A percentile compares a stretch with the other conserved stretches of the same genome.
Evolutionary conservation across 2,329 filamentous ascomycete species (phyloP).

Genomic region (Alternaria atra): DNA sequence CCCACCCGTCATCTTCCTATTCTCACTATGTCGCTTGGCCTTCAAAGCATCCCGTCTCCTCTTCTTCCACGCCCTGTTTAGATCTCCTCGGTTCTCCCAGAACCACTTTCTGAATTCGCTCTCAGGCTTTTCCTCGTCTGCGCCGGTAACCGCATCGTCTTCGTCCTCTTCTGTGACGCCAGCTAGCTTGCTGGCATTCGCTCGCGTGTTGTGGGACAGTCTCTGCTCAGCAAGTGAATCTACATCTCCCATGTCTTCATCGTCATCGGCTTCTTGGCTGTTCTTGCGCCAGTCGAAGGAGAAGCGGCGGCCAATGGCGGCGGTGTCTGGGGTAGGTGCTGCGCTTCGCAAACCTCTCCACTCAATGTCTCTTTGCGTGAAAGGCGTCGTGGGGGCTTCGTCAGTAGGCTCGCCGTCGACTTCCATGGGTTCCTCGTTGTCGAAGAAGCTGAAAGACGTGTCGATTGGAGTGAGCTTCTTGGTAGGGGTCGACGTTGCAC

Average conservation of each 20-base stretch:
- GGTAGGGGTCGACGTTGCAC: constrained; percentile 45
- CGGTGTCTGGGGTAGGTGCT: constrained; percentile 94
- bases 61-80: constrained; percentile 63
- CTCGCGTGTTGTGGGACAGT: constrained; percentile 43
- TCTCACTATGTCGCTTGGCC: constrained; percentile 67
- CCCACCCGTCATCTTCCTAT: constrained; percentile 56
- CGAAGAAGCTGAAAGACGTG: constrained; percentile 82
- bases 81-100: constrained; percentile 61
- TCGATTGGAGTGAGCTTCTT: constrained; percentile 55
- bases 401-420: constrained; percentile 50
- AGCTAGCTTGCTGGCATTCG: constrained; percentile 33
- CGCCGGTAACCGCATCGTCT: constrained; percentile 23
- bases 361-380: constrained; percentile 79
- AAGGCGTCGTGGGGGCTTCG: constrained; percentile 77
- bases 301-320: constrained; percentile 73
- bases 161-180: constrained; percentile 41
- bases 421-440: constrained; percentile 53
- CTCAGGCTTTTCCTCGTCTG: constrained; percentile 53
- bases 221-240: constrained; percentile 32
- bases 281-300: constrained; percentile 58
- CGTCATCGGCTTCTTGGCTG: constrained; percentile 56
- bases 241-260: constrained; percentile 50
- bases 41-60: constrained; percentile 67
- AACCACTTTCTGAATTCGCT: constrained; percentile 71
- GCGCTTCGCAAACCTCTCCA: constrained; percentile 81